Base-by-base conservation (phyloP, 495 filamentous ascomycete genomes). In the Glarea lozoyensis region DNA sequence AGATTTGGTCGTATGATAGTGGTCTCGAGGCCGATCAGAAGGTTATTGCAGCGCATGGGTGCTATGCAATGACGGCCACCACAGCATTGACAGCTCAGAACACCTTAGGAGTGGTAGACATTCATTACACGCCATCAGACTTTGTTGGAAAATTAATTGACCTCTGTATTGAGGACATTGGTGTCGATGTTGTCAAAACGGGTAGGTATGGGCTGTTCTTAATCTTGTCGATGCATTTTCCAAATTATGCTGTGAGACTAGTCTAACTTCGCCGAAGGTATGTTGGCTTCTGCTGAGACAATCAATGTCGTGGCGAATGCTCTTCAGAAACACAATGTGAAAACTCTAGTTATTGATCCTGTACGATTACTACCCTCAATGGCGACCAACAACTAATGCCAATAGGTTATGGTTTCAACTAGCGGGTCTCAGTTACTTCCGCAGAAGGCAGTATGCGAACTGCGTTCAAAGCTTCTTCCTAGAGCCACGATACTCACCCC, bases 1-100 rank as follows among this genome's bases (percentile, higher is more conserved):
- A 36, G 31, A 43, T 17, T 42, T 43, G 6, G 12, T 5, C 13
- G 21, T 39, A 20, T 45, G 42, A 33, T 49, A 94, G 88, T 30
- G 92, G 92, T n/a, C 77, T 98, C 30, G 92, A 98, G 59, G 92
- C 92, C 22, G 92, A 98, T 63, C 88, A 96, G 61, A 90, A 92
- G 57, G 88, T 94, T 39, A 81, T 96, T 25, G 84, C 89, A 19
- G 84, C 85, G 13, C 86, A 96, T 74, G 81, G 79, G 34, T 87
- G 83, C 66, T 96, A 96, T 68, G 88, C 88, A 43, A 92, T 94
- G 75, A 95, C 90, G 31, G 84, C 88, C n/a, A 95, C 89, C 24
- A 94, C 92, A 2, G 90, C 89, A 15, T 64, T 98, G 52, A 98
- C 92, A 12, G 89, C 88, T 16, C 92, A 98, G 60, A 95, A 95